These are phyloP conservation scores for Westerdykella ornata DNA, from an alignment of 2,329 filamentous ascomycete genomes.

Conservation along the genomic window DNA sequence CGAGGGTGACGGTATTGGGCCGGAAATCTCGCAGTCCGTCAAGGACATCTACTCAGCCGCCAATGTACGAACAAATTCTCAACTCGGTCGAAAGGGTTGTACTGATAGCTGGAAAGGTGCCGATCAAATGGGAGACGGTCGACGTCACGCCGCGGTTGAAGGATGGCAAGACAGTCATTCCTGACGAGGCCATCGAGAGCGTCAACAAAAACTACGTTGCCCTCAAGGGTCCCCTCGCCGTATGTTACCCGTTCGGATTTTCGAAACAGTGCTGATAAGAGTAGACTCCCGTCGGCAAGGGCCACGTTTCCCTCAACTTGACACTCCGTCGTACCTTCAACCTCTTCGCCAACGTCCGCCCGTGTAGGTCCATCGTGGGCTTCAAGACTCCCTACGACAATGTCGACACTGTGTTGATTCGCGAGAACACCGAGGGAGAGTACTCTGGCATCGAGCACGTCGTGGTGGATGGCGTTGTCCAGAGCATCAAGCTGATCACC, in stretches of 20 bases:
- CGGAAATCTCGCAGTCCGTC: slow-evolving; percentile 94
- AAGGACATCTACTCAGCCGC: slow-evolving; percentile 98
- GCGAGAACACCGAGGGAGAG: slow-evolving; percentile 99
- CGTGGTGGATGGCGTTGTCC: slow-evolving; percentile 93
- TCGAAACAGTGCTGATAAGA: slow-evolving; percentile 18
- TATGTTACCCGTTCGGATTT: slow-evolving; percentile 38
- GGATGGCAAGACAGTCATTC: slow-evolving; percentile 93
- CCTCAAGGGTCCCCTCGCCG: slow-evolving; percentile 93
- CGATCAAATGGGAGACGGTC: slow-evolving; percentile 93
- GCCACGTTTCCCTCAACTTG: slow-evolving; percentile 97
- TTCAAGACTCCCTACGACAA: slow-evolving; percentile 98
- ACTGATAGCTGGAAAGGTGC: slow-evolving; percentile 51
- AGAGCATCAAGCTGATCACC: slow-evolving; percentile 99
- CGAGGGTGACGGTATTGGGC: slow-evolving; percentile 97
- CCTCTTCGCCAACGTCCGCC: slow-evolving; percentile 98
- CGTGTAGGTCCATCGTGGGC: slow-evolving; percentile 91
- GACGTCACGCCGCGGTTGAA: slow-evolving; percentile 91
- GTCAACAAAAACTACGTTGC: slow-evolving; percentile 95
- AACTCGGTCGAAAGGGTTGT: neutral
- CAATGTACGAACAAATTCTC: slow-evolving; percentile 56
- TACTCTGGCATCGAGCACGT: slow-evolving; percentile 99
- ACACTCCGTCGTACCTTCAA: slow-evolving; percentile 99
- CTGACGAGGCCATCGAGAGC: slow-evolving; percentile 84
- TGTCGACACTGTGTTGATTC: slow-evolving; percentile 94
- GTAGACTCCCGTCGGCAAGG: slow-evolving; percentile 92